Conservation (phyloP, 2,329 filamentous ascomycete species). For the Venturia carpophila region DNA sequence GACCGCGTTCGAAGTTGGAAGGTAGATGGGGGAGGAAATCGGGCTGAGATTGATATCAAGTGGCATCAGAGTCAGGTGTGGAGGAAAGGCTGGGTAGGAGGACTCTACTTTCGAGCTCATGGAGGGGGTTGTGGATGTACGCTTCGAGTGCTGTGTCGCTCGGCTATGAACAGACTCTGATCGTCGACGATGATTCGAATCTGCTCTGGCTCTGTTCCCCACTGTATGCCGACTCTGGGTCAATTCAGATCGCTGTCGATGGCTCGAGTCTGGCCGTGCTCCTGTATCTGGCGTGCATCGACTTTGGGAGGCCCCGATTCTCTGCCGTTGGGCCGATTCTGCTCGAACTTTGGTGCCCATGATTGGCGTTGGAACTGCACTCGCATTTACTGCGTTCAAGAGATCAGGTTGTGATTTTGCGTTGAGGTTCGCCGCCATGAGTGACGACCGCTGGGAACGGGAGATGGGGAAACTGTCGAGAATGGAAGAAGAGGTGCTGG, state of each 20-base stretch:
- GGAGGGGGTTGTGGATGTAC: constrained; percentile 8
- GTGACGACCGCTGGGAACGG: constrained; percentile 14
- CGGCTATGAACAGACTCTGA: background rate
- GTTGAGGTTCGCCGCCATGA: constrained; percentile 1
- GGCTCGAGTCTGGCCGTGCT: background rate
- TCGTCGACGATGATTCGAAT: background rate
- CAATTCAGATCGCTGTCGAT: background rate
- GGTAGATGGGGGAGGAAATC: background rate
- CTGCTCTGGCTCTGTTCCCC: background rate
- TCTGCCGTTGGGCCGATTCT: background rate
- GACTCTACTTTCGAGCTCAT: constrained; percentile 6
- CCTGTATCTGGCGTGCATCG: background rate
- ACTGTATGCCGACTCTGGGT: background rate
- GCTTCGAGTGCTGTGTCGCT: background rate
- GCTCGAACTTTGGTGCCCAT: background rate
- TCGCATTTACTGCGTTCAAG: background rate
- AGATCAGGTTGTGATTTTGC: background rate
- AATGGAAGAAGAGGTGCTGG: constrained; percentile 14
- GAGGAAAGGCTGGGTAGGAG: constrained; percentile 4
- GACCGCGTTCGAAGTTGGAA: background rate
- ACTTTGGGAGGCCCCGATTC: background rate
- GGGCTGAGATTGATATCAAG: constrained; percentile 10
- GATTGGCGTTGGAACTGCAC: background rate
- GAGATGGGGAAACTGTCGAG: constrained; percentile 16
- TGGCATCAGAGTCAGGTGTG: constrained; percentile 11